Evolutionary conservation across 2,329 filamentous ascomycete species (phyloP), one percentile per base, ranked within the genome.

Genomic region (Cladophialophora bantiana): DNA sequence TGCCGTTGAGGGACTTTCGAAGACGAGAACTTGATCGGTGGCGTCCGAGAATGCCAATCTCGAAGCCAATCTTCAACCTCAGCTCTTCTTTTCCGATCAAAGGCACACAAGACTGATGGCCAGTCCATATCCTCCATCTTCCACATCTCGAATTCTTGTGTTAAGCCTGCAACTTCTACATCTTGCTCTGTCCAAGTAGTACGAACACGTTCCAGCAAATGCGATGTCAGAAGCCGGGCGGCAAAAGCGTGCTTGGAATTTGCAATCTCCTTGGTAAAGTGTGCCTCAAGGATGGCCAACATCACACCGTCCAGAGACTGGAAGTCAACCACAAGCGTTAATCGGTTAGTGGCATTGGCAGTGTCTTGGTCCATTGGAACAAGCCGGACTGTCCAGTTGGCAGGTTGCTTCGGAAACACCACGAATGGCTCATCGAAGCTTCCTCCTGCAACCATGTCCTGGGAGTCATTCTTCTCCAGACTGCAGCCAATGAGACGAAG

Each of bases 321-420:
- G 76, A 96, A 97, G 65, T 89, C 82, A 4, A 97, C 83, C 56
- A 87, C 87, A 32, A 98, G 83, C 15, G 89, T 66, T 54, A 65
- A 55, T 58, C 59, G 65, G 9, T 61, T 64, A 7, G 26, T 61
- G 9, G 50, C 42, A 15, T 45, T 54, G 3, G 15, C 40, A 20
- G 50, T 54, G 12, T 61, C 31, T 18, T 53, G 48, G 38, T 52
- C 10, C 32, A 57, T 68, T 13, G 65, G 67, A n/a, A 67, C 45
- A 10, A 69, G 62, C 7, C 66, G 64, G 7, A 68, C 68, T 12
- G 68, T 68, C 71, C 71, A 73, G 13, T 90, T 91, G 1, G 92
- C 90, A 0, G 94, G 92, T 73, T 97, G 92, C 70, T 90, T 90
- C 0, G 90, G 87, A 73, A 94, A 96, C 3, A 97, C 85, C 54